phyloP scores from a whole-genome alignment of 345 rosid species.

The Citrus australasica region DNA sequence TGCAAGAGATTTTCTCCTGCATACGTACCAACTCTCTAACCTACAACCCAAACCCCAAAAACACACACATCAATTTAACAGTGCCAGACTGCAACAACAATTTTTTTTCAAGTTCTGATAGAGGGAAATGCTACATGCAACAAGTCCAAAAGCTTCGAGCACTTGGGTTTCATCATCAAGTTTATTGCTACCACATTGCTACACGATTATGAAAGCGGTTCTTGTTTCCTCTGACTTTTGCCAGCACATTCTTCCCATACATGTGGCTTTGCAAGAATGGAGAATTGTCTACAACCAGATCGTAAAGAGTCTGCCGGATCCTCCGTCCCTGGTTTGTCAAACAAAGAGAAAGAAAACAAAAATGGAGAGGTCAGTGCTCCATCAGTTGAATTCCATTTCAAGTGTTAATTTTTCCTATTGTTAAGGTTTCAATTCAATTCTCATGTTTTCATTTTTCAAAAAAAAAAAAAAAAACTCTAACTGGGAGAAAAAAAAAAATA shows the following conservation, averaged over 20 bases:
- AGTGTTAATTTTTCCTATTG: too few relatives aligned
- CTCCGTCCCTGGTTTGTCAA: not conserved
- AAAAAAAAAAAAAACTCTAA: too few relatives aligned
- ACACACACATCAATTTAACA: too few relatives aligned
- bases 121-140: not conserved
- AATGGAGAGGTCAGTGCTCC: not conserved
- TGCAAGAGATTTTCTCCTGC: not conserved
- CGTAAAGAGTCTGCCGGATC: not conserved
- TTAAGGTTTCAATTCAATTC: not conserved
- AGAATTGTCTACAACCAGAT: not conserved
- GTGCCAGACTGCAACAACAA: not conserved
- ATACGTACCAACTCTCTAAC: too few relatives aligned
- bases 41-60: too few relatives aligned
- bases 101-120: not conserved
- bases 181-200: not conserved
- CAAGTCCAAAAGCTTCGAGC: not conserved
- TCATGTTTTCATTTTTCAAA: not conserved
- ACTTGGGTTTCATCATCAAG: not conserved
- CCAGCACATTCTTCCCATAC: conserved; percentile 19
- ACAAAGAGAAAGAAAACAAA: not conserved
- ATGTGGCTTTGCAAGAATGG: conserved; percentile 9
- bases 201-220: not conserved
- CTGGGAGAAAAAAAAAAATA: too few relatives aligned
- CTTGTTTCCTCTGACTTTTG: not conserved
- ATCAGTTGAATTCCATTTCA: not conserved